Percentiles rank a stretch among this genome's conserved stretches.
Evolutionary conservation across 495 filamentous ascomycete genomes (phyloP).

Genomic region (Letharia lupina): DNA sequence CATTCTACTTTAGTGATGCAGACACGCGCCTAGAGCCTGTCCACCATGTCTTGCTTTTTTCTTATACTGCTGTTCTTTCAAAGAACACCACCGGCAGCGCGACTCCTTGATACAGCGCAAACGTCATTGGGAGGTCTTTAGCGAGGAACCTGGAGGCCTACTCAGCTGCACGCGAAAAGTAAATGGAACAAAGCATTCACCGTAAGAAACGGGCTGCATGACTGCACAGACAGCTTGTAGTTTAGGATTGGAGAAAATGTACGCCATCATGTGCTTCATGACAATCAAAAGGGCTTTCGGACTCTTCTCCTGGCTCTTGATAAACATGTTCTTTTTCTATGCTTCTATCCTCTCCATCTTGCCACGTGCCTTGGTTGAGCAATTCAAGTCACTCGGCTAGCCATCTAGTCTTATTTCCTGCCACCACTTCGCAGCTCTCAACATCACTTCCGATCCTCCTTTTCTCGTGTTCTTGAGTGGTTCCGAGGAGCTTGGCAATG

Average conservation of each 20-base stretch:
- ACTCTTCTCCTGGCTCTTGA: not conserved
- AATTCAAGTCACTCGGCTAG: not conserved
- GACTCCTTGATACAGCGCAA: not conserved
- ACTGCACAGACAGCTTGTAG: too few species aligned
- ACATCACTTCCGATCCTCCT: not conserved
- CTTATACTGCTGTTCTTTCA: not conserved
- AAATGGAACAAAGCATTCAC: too few species aligned
- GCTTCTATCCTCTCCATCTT: not conserved
- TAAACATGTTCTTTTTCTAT: not conserved
- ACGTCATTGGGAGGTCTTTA: too few species aligned
- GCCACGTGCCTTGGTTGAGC: not conserved
- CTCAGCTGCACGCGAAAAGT: too few species aligned
- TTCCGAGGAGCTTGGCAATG: too few species aligned
- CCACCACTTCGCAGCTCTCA: not conserved
- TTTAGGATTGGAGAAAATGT: too few species aligned
- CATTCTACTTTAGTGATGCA: too few species aligned
- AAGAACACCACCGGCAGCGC: not conserved
- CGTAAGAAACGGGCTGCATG: too few species aligned
- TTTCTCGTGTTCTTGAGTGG: not conserved
- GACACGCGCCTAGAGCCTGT: too few species aligned
- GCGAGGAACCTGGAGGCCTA: too few species aligned
- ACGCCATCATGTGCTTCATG: too few species aligned
- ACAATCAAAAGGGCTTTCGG: too few species aligned
- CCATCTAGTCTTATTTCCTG: not conserved
- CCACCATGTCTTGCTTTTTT: not conserved